A percentile compares a stretch with the other conserved stretches of the same genome.
Conservation (phyloP, 1,284 basidiomycete species). For the Ganoderma sinense region DNA sequence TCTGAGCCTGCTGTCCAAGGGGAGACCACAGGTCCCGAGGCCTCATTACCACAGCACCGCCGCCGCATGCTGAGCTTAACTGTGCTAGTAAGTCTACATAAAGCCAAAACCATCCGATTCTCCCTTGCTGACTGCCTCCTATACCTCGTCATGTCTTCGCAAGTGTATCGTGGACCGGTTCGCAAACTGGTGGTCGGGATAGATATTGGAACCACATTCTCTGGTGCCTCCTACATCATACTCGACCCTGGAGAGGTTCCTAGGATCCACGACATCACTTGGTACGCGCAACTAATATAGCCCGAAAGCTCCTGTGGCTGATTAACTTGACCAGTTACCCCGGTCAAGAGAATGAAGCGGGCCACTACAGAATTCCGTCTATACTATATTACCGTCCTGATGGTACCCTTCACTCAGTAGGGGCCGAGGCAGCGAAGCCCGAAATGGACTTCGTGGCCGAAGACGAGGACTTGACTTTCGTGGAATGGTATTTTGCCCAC, state of each 20-base stretch:
- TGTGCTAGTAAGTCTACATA: neutral
- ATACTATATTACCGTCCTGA: constrained; percentile 59
- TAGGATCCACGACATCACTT: constrained; percentile 52
- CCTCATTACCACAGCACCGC: too few species aligned
- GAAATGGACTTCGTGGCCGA: constrained; percentile 49
- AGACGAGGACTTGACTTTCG: constrained; percentile 53
- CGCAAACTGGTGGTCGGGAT: constrained; percentile 56
- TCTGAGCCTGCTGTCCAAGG: too few species aligned
- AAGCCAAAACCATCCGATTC: neutral
- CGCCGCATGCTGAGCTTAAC: too few species aligned
- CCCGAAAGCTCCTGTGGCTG: neutral
- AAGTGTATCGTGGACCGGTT: constrained; percentile 27
- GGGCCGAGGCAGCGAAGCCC: constrained; percentile 57
- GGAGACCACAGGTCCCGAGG: too few species aligned
- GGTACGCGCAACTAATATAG: constrained; percentile 36
- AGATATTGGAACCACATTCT: constrained; percentile 62
- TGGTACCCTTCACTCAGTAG: constrained; percentile 54
- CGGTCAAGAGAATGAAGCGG: constrained; percentile 48
- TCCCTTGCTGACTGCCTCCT: neutral
- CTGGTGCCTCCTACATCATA: constrained; percentile 55
- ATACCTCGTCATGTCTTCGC: neutral
- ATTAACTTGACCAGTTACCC: constrained; percentile 44
- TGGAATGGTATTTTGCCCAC: constrained; percentile 53
- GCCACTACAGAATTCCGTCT: constrained; percentile 63
- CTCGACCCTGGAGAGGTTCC: constrained; percentile 56